Evolutionary conservation across 345 rosid genomes (phyloP).

Genomic region (Salix koriyanagi): DNA sequence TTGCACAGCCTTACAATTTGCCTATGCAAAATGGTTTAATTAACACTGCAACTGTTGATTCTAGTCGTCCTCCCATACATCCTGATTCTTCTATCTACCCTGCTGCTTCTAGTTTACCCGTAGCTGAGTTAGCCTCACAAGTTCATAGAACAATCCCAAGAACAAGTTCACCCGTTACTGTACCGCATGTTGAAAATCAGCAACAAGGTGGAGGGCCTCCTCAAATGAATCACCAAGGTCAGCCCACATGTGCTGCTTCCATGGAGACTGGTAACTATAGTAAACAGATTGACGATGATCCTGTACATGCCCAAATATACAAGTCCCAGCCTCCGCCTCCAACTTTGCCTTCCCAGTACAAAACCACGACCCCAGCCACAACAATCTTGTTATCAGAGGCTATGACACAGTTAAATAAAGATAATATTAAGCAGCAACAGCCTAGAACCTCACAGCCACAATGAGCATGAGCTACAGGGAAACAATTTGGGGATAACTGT

Average conservation of each 20-base stretch:
- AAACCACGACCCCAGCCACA: slow-evolving; percentile 41
- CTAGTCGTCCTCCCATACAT: slow-evolving; percentile 29
- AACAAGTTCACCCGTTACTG: slow-evolving; percentile 17
- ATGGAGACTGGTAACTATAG: slow-evolving; percentile 29
- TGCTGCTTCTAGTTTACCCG: slow-evolving; percentile 16
- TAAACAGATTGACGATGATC: slow-evolving; percentile 49
- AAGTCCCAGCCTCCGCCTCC: slow-evolving; percentile 84
- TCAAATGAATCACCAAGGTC: slow-evolving; percentile 36
- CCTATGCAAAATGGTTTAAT: slow-evolving; percentile 30
- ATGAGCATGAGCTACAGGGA: slow-evolving; percentile 9
- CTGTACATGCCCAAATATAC: slow-evolving; percentile 57
- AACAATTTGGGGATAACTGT: slow-evolving; percentile 23
- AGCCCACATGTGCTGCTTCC: slow-evolving; percentile 29
- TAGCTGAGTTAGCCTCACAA: slow-evolving; percentile 41
- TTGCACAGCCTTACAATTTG: slow-evolving; percentile 32
- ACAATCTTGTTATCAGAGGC: slow-evolving; percentile 45
- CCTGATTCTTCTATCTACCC: slow-evolving; percentile 22
- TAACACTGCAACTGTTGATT: slow-evolving; percentile 12
- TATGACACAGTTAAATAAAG: slow-evolving; percentile 38
- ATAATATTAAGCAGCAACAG: slow-evolving; percentile 38
- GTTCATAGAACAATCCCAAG: slow-evolving; percentile 25
- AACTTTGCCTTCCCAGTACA: slow-evolving; percentile 41
- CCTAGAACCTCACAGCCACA: slow-evolving; percentile 21
- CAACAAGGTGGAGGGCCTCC: slow-evolving; percentile 24
- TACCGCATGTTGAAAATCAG: slow-evolving; percentile 18